These are phyloP conservation scores for Boletus vinaceobasis DNA, from an alignment of 768 basidiomycete genomes.

Conservation along the genomic window DNA sequence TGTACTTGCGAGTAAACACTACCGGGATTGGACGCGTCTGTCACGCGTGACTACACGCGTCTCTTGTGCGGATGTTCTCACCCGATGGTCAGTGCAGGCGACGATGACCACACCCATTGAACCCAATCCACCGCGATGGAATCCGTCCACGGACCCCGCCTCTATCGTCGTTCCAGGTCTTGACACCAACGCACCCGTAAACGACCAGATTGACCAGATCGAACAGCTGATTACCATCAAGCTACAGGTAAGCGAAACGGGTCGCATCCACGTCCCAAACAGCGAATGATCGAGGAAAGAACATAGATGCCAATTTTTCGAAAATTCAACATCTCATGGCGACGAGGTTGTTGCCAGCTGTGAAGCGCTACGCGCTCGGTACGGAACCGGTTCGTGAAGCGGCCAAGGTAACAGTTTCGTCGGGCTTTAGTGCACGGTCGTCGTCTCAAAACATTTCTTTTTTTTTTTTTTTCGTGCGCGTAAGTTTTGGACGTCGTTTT, in stretches of 20 bases:
- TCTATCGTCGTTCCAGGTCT: conserved; percentile 70
- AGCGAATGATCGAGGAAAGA: conserved; percentile 40
- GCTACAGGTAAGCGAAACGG: conserved; percentile 58
- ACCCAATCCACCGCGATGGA: conserved; percentile 67
- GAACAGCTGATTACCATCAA: conserved; percentile 93
- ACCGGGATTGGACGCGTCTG: conserved; percentile 3
- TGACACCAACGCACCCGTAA: conserved; percentile 61
- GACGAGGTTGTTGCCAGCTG: conserved; percentile 76
- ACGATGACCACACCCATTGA: conserved; percentile 42
- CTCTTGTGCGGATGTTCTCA: neutral
- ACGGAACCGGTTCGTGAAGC: conserved; percentile 88
- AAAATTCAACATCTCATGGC: conserved; percentile 84
- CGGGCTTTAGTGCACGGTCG: neutral
- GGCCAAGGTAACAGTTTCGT: conserved; percentile 61
- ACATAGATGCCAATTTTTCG: conserved; percentile 92
- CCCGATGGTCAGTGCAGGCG: neutral
- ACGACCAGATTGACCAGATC: conserved; percentile 90
- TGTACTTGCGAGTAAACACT: neutral
- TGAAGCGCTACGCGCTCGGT: conserved; percentile 85
- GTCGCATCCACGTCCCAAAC: conserved; percentile 1
- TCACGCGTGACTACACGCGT: conserved; percentile 26
- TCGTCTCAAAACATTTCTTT: neutral
- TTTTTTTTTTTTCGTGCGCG: neutral
- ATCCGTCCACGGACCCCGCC: conserved; percentile 58
- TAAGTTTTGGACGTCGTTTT: conserved; percentile 97